Conservation (phyloP, 306 rosid species). For the Pyrus betulifolia region DNA sequence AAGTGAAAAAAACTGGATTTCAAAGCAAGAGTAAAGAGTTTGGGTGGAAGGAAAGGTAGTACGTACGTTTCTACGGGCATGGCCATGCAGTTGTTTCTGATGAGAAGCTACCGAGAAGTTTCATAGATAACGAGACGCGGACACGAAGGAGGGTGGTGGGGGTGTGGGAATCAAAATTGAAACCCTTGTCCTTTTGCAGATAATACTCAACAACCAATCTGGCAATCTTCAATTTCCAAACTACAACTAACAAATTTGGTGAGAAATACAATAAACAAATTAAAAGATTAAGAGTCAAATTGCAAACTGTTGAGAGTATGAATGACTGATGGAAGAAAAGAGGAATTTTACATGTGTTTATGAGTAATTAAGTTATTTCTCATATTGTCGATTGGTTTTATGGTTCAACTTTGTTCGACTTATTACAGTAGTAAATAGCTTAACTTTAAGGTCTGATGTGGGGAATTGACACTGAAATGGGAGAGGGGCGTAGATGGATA, state of each 20-base stretch:
- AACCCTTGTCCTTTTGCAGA: neutral
- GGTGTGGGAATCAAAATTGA: neutral
- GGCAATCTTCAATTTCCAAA: neutral
- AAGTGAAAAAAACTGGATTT: too few relatives aligned
- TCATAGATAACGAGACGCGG: neutral
- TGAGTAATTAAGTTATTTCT: too few relatives aligned
- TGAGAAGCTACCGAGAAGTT: slow-evolving; percentile 25
- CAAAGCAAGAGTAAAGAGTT: too few relatives aligned
- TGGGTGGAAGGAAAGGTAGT: too few relatives aligned
- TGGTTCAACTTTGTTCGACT: too few relatives aligned
- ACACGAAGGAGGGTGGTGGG: neutral
- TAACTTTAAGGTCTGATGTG: neutral
- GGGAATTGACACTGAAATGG: neutral
- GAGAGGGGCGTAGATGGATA: too few relatives aligned
- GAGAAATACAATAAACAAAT: neutral
- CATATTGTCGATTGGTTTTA: too few relatives aligned
- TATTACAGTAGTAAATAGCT: too few relatives aligned
- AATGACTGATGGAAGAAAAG: rapidly evolving
- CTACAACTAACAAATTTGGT: neutral
- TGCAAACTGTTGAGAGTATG: too few relatives aligned
- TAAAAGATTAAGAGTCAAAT: neutral
- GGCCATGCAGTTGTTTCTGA: neutral
- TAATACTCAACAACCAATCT: neutral
- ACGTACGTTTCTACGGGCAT: neutral
- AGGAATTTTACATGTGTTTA: too few relatives aligned